Base-by-base conservation (phyloP, 2,329 filamentous ascomycete species). In the Dothistroma pini region DNA sequence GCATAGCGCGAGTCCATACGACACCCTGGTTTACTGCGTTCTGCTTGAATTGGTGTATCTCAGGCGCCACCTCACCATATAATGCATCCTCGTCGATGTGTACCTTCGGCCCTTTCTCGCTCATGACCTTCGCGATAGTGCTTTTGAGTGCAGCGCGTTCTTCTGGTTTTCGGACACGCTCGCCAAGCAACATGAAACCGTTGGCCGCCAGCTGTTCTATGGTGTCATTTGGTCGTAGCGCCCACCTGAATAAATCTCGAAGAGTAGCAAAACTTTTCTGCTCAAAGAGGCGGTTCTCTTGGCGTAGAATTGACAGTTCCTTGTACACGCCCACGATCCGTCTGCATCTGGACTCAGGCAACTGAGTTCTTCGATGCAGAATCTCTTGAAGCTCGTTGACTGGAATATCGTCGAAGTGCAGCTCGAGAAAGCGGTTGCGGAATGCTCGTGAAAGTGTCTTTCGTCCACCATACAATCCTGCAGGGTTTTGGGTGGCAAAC, bases 361-460 rank as follows among this genome's bases (percentile, higher is more conserved):
- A 92, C 69, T 92, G 86, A 61, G 92, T 96, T 63, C 96, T 85
- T 72, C 91, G 88, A 72, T 96, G 90, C 35, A 99, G 75, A 69
- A 99, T 99, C 48, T 87, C 90, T 70, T 96, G 91, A 50, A 99
- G 79, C 72, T 99, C 96, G 65, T 91, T 88, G 72, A 97, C 91
- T 0, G 95, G 95, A 25, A 99, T 99, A 71, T 99, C 96, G 69
- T 97, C 95, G 70, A 96, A 97, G 75, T 99, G 95, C 4, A 99
- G 80, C 75, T 99, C 95, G 3, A 99, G 83, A 70, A 99, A 99
- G 70, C 95, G 86, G 74, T 99, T 99, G 58, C 96, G 87, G 76
- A 99, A 99, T 1, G 95, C 95, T 48, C 96, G 85, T 1, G 95
- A 97, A 8, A 99, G 81, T 0, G 91, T 87, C 73, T 99, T 99